phyloP scores from a whole-genome alignment of 768 basidiomycete genomes.

The Mrakia gelida region DNA sequence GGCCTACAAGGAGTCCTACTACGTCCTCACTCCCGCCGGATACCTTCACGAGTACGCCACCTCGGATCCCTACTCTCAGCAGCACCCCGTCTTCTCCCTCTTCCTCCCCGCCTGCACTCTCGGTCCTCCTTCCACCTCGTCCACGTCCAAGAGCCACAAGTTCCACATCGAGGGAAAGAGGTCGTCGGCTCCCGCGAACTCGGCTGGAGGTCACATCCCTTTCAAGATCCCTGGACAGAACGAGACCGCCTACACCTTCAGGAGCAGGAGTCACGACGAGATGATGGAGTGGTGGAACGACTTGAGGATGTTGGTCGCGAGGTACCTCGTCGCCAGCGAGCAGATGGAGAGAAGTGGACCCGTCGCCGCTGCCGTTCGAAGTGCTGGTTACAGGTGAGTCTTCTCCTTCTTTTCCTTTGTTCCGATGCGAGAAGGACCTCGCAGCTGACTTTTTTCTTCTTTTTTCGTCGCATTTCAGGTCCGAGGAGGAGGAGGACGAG shows the following conservation, averaged over 20 bases:
- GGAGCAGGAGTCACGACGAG: constrained; percentile 81
- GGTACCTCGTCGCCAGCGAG: constrained; percentile 91
- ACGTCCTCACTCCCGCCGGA: constrained; percentile 88
- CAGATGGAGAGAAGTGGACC: constrained; percentile 87
- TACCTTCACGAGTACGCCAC: constrained; percentile 88
- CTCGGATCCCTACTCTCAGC: constrained; percentile 61
- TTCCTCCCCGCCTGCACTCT: constrained; percentile 95
- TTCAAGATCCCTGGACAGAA: constrained; percentile 48
- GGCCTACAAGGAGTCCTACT: constrained; percentile 77
- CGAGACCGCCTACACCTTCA: constrained; percentile 75
- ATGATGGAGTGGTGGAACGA: constrained; percentile 99
- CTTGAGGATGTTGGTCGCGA: constrained; percentile 82
- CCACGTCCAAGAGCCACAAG: constrained; percentile 69
- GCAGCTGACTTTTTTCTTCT: background rate
- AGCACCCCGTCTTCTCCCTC: constrained; percentile 69
- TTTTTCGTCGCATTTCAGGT: constrained; percentile 7
- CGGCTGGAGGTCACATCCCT: constrained; percentile 41
- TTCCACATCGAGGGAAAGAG: constrained; percentile 92
- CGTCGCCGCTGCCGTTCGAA: constrained; percentile 83
- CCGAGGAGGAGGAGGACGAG: constrained; percentile 49
- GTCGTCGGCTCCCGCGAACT: constrained; percentile 52
- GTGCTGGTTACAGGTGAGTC: constrained; percentile 61
- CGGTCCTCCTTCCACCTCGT: constrained; percentile 71
- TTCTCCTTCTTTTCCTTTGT: constrained; percentile 21
- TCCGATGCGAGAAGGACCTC: background rate